Evolutionary conservation across 805 yeast species (phyloP).

Genomic region (Myxozyma geophila): DNA sequence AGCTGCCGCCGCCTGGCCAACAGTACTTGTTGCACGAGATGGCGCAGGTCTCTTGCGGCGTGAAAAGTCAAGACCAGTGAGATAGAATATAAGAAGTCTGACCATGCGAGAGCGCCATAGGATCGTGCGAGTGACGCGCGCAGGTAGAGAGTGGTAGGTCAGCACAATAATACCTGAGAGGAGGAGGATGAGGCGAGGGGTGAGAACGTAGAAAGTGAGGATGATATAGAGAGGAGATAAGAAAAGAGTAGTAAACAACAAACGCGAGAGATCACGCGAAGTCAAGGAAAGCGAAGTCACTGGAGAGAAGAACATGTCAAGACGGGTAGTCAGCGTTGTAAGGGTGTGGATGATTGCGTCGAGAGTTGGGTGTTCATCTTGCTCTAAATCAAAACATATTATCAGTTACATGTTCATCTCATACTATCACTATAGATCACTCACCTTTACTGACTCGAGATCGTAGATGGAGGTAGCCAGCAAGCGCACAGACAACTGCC

Average conservation of each 20-base stretch:
- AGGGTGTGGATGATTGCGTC: constrained; percentile 83
- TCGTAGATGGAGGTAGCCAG: constrained; percentile 40
- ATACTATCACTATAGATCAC: neutral
- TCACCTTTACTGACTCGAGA: constrained; percentile 36
- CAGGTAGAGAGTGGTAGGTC: constrained; percentile 86
- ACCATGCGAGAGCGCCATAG: constrained; percentile 81
- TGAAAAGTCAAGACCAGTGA: constrained; percentile 82
- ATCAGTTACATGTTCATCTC: neutral
- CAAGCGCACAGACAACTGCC: constrained; percentile 53
- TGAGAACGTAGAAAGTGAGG: constrained; percentile 65
- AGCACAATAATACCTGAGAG: constrained; percentile 62
- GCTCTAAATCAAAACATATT: constrained; percentile 45
- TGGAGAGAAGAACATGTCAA: constrained; percentile 81
- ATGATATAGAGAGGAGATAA: constrained; percentile 83
- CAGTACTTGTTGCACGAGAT: neutral
- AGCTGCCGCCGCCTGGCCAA: neutral
- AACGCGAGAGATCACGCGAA: constrained; percentile 75
- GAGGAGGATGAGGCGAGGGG: constrained; percentile 70
- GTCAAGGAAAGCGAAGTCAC: constrained; percentile 67
- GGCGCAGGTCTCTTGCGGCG: constrained; percentile 3
- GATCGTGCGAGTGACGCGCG: constrained; percentile 78
- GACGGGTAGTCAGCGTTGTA: constrained; percentile 72
- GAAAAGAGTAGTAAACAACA: constrained; percentile 81
- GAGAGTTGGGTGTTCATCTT: constrained; percentile 72
- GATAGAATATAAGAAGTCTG: constrained; percentile 72